These are phyloP conservation scores for Mucor sp. DNA, from an alignment of 371 early-diverging fungal species.

Conservation along the genomic window DNA sequence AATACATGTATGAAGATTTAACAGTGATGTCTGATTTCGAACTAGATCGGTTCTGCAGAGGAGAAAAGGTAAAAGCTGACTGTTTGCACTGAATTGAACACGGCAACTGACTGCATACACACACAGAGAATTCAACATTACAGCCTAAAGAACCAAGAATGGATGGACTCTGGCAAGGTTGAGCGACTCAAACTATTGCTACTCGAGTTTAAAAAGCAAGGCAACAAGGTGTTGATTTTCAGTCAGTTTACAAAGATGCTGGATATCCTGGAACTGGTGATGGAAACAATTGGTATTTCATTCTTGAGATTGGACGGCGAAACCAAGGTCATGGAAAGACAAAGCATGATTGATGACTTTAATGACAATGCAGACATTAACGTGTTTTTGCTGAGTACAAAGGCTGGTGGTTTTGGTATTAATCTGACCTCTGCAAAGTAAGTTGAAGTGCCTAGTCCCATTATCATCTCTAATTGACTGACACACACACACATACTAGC, in stretches of 20 bases:
- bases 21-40: constrained; percentile 85
- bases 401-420: constrained; percentile 91
- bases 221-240: constrained; percentile 75
- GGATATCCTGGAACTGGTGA: constrained; percentile 55
- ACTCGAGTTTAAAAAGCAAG: constrained; percentile 49
- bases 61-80: constrained; percentile 61
- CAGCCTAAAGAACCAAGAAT: constrained; percentile 57
- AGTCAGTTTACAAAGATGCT: constrained; percentile 82
- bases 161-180: constrained; percentile 85
- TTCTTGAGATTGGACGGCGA: constrained; percentile 69
- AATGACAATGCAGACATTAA: constrained; percentile 62
- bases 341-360: constrained; percentile 78
- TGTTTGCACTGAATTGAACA: no score
- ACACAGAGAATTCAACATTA: constrained; percentile 51
- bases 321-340: constrained; percentile 71
- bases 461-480: no score
- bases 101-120: background rate
- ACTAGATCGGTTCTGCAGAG: constrained; percentile 68
- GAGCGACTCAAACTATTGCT: constrained; percentile 60
- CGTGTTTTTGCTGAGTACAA: constrained; percentile 89
- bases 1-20: constrained; percentile 88
- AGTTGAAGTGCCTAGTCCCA: constrained; percentile 8
- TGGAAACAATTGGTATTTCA: constrained; percentile 48
- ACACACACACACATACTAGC: constrained; percentile 24
- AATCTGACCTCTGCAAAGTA: constrained; percentile 90